These are phyloP conservation scores for Gonium pectorale DNA, from an alignment of 139 green algal genomes.

Conservation along the genomic window DNA sequence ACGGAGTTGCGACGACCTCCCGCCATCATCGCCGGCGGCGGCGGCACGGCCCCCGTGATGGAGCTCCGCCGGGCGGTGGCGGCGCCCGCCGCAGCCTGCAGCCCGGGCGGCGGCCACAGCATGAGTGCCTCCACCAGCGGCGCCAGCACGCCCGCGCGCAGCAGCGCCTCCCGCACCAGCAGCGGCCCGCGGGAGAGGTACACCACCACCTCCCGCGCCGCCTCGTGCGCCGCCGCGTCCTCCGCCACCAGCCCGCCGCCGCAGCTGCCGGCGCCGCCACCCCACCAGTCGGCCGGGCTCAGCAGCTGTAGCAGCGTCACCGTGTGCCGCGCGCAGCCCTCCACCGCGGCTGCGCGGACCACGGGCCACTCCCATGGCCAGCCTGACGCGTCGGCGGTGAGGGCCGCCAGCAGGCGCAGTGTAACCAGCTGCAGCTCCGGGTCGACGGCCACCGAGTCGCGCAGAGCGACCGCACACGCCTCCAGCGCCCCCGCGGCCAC, in stretches of 20 bases:
- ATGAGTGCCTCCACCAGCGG: slow-evolving; percentile 27
- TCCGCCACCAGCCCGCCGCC: not conserved
- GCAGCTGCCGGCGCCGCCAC: not conserved
- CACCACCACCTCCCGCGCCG: slow-evolving; percentile 1
- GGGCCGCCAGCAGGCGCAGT: slow-evolving; percentile 29
- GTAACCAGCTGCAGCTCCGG: slow-evolving; percentile 6
- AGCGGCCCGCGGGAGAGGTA: slow-evolving; percentile 10
- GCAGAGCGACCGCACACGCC: not conserved
- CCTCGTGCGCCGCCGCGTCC: slow-evolving; percentile 9
- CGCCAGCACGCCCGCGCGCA: not conserved
- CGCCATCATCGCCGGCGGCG: no score
- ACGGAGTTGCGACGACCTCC: no score
- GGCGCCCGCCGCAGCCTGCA: not conserved
- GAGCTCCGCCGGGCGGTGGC: not conserved
- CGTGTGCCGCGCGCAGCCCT: not conserved
- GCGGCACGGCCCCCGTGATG: no score
- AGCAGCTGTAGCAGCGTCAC: slow-evolving; percentile 29
- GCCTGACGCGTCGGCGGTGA: not conserved
- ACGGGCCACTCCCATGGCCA: slow-evolving; percentile 35
- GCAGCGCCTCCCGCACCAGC: slow-evolving; percentile 39
- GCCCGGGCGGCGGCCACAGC: slow-evolving; percentile 5
- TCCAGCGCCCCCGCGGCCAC: slow-evolving; percentile 10
- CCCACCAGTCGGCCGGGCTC: not conserved
- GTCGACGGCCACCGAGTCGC: not conserved
- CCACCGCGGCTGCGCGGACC: slow-evolving; percentile 12